These are phyloP conservation scores for Calocybe indica DNA, from an alignment of 768 basidiomycete genomes.

Conservation along the genomic window DNA sequence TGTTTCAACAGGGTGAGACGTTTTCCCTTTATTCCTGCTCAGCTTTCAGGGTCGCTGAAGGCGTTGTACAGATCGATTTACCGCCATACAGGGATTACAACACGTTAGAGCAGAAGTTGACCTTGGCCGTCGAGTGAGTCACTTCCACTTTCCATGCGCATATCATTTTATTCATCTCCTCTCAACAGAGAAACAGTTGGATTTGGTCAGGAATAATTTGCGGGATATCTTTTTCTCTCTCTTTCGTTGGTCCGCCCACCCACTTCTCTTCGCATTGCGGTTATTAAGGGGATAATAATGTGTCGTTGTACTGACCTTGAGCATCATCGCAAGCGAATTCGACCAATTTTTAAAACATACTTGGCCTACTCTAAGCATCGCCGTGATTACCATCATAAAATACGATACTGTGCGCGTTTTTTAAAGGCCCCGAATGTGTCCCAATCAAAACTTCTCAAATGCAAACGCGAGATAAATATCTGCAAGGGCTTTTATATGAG, in stretches of 20 bases:
- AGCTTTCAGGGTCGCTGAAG: no score
- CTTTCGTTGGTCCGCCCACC: no score
- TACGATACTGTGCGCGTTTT: background rate
- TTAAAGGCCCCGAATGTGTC: background rate
- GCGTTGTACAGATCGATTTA: constrained; percentile 57
- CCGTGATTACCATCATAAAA: no score
- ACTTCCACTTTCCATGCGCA: constrained; percentile 6
- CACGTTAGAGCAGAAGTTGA: constrained; percentile 90
- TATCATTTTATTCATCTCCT: constrained; percentile 9
- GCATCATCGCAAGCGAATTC: no score
- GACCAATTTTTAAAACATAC: no score
- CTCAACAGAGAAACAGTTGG: constrained; percentile 78
- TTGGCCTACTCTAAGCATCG: no score
- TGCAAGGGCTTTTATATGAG: constrained; percentile 21
- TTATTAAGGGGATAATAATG: no score
- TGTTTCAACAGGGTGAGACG: constrained; percentile 74
- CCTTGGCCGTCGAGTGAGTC: constrained; percentile 87
- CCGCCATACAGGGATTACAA: constrained; percentile 97
- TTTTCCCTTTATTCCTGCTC: no score
- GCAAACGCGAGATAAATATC: constrained; percentile 95
- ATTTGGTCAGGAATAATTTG: constrained; percentile 80
- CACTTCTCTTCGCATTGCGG: no score
- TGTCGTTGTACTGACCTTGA: no score
- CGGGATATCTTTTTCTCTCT: constrained; percentile 5
- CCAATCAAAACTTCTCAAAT: constrained; percentile 60